These are phyloP conservation scores for Saturnispora serradocipensis DNA, from an alignment of 805 yeast genomes.

Conservation along the genomic window DNA sequence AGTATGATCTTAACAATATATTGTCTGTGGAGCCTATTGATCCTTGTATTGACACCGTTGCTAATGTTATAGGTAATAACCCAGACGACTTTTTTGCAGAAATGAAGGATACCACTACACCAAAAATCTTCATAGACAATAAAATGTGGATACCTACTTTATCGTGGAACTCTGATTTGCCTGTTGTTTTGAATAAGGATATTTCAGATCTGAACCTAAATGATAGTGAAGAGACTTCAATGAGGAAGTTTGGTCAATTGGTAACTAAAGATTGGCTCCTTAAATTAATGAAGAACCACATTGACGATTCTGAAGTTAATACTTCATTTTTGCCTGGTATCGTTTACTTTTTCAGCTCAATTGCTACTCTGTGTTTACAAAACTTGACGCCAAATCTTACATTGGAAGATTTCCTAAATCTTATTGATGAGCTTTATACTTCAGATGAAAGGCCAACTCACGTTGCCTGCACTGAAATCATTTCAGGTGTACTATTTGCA, in stretches of 20 bases:
- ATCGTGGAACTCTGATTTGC: conserved; percentile 57
- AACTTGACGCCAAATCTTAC: conserved; percentile 34
- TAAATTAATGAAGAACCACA: conserved; percentile 39
- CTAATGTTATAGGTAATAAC: conserved; percentile 13
- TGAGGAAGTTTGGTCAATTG: conserved; percentile 34
- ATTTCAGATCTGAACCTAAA: conserved; percentile 26
- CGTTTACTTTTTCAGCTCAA: conserved; percentile 45
- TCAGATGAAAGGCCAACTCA: conserved; percentile 68
- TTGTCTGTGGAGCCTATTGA: conserved; percentile 25
- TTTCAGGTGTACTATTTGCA: conserved; percentile 52
- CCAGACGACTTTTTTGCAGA: conserved; percentile 39
- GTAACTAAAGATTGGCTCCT: conserved; percentile 54
- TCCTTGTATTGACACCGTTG: conserved; percentile 13
- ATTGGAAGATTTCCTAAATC: conserved; percentile 42
- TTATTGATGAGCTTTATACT: conserved; percentile 43
- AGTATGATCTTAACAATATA: conserved; percentile 36
- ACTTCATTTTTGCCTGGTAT: conserved; percentile 59
- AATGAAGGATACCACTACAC: conserved; percentile 37
- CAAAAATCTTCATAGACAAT: conserved; percentile 49
- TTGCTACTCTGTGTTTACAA: conserved; percentile 41
- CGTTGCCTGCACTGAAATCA: conserved; percentile 62
- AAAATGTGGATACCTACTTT: conserved; percentile 56
- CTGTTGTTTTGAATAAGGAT: conserved; percentile 33
- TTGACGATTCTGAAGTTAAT: conserved; percentile 60
- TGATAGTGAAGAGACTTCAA: conserved; percentile 33